Evolutionary conservation across 2,329 filamentous ascomycete genomes (phyloP), one percentile per base, ranked within the genome.

Genomic region (Penicillium sp.): DNA sequence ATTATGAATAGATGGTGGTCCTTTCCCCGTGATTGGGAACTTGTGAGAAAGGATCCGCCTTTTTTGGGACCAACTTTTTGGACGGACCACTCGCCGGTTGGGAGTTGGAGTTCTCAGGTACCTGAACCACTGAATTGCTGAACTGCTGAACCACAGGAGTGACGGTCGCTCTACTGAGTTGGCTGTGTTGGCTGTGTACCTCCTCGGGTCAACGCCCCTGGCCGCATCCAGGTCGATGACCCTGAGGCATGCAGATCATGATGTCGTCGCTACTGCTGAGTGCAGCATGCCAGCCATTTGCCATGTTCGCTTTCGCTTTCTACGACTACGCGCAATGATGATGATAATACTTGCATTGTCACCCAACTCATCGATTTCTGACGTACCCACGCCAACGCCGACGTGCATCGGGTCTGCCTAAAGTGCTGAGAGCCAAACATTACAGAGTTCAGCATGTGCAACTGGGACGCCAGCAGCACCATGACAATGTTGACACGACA

Each of bases 171-270:
- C 20, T 20, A 25, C 42, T 45, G 42, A 45, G 41, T 22, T 43
- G 20, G 20, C 20, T 22, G 25, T 47, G 22, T 34, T 57, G 4
- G 22, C 14, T 12, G 20, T 50, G 11, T 34, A 34, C 14, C 17
- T 52, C 34, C 34, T 47, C 20, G 8, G n/a, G 38, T 51, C 47
- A 17, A 17, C 49, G 15, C 61, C 64, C 62, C 62, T 67, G 62
- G 60, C 66, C 58, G 65, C 63, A 66, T 63, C 60, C 66, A 67
- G 62, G 58, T 42, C 39, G 20, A 43, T 20, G 31, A 35, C 20
- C 54, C 37, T 59, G 35, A 59, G 65, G 64, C 66, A 68, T 68
- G 66, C 60, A 67, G 66, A 68, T 68, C 66, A 67, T 67, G 65
- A 68, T 63, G 60, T 63, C 62, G 64, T 56, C 28, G 34, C 34